Evolutionary conservation across 306 rosid genomes (phyloP).

Genomic region (Begonia fuchsioides): DNA sequence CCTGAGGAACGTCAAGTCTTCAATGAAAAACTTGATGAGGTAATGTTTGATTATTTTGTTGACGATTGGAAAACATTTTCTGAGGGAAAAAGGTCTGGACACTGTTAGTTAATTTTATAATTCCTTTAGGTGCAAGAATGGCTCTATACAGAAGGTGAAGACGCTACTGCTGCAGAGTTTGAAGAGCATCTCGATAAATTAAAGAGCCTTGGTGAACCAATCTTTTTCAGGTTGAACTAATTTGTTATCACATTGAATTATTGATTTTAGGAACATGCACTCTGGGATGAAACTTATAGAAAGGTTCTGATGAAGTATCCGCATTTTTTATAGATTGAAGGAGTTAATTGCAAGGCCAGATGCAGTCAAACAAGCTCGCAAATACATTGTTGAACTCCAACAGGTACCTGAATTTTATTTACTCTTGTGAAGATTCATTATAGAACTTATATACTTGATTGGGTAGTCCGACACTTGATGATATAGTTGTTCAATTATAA

Average conservation of each 20-base stretch:
- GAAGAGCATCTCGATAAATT: slow-evolving; percentile 55
- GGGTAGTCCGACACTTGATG: background rate
- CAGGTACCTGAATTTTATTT: slow-evolving; percentile 32
- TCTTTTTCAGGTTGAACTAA: slow-evolving; percentile 54
- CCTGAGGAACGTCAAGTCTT: slow-evolving; percentile 61
- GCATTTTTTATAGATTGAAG: slow-evolving; percentile 45
- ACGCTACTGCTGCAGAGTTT: slow-evolving; percentile 83
- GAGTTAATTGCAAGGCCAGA: slow-evolving; percentile 76
- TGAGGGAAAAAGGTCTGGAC: background rate
- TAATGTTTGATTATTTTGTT: slow-evolving; percentile 17
- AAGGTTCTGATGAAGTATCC: slow-evolving; percentile 15
- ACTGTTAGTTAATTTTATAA: slow-evolving; percentile 4
- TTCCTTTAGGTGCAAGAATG: slow-evolving; percentile 81
- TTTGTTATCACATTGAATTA: background rate
- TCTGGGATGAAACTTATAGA: background rate
- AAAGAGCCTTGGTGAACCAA: slow-evolving; percentile 69
- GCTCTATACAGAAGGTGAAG: slow-evolving; percentile 95
- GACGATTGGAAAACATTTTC: background rate
- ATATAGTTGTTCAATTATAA: background rate
- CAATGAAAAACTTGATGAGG: slow-evolving; percentile 86
- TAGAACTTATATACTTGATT: background rate
- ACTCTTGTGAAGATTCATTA: slow-evolving; percentile 5
- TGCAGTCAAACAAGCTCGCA: slow-evolving; percentile 51
- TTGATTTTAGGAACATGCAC: slow-evolving; percentile 4
- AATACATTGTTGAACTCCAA: slow-evolving; percentile 50